These are phyloP conservation scores for Entomortierella parvispora DNA, from an alignment of 192 early-diverging fungal genomes.

Conservation along the genomic window DNA sequence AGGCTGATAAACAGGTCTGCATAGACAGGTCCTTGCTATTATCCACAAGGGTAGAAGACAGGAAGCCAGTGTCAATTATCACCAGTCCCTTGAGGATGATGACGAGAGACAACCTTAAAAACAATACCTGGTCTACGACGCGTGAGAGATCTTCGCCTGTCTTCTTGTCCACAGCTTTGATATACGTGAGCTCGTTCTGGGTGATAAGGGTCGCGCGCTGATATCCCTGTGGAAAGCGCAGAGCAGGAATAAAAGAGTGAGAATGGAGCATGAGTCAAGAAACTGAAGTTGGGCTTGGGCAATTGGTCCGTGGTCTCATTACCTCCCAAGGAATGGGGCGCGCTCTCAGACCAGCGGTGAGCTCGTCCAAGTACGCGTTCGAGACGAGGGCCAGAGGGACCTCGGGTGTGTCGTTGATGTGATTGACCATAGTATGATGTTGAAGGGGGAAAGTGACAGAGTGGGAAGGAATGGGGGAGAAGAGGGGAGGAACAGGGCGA, in stretches of 20 bases:
- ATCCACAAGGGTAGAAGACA: neutral
- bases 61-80: neutral
- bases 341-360: conserved; percentile 74
- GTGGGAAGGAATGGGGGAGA: neutral
- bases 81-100: too few relatives aligned
- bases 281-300: too few relatives aligned
- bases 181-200: conserved; percentile 77
- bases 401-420: conserved; percentile 53
- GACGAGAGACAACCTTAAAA: neutral
- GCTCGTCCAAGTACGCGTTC: conserved; percentile 87
- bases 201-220: conserved; percentile 87
- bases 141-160: conserved; percentile 54
- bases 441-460: too few relatives aligned
- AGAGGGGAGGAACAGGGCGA: neutral
- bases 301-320: neutral
- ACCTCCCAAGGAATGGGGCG: conserved; percentile 97
- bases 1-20: conserved; percentile 77
- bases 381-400: conserved; percentile 71
- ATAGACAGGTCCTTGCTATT: conserved; percentile 61
- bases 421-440: conserved; percentile 5
- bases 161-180: conserved; percentile 66
- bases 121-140: conserved; percentile 50
- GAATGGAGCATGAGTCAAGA: neutral
- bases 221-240: conserved; percentile 71
- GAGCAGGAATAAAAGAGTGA: neutral